Percentiles rank a stretch among this genome's conserved stretches.
phyloP scores from a whole-genome alignment of 371 early-diverging fungal species.

The Mortierella sp. region DNA sequence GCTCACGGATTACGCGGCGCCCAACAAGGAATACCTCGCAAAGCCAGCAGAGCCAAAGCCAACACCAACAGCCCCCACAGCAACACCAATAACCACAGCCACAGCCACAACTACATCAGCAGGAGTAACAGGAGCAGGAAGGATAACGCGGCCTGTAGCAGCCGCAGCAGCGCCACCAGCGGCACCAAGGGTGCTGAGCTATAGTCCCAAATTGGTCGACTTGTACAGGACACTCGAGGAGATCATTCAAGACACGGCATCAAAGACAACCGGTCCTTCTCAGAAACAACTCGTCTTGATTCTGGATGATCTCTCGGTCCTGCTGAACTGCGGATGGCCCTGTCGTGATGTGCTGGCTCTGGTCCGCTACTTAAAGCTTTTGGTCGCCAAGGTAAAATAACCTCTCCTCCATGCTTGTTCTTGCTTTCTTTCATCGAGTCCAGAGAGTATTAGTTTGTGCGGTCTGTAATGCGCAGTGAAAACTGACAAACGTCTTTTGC shows the following conservation, averaged over 20 bases:
- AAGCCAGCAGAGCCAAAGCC: constrained; percentile 56
- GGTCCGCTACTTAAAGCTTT: constrained; percentile 60
- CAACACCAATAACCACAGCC: constrained; percentile 31
- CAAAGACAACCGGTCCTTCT: constrained; percentile 6
- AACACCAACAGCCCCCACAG: constrained; percentile 41
- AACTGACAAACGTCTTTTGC: neutral
- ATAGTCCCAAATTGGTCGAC: constrained; percentile 46
- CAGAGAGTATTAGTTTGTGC: neutral
- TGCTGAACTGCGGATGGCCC: constrained; percentile 69
- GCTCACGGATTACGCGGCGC: constrained; percentile 58
- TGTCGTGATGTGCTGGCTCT: constrained; percentile 62
- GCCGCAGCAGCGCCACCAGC: constrained; percentile 34
- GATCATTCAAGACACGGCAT: constrained; percentile 27
- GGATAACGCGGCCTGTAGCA: constrained; percentile 13
- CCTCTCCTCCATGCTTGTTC: neutral
- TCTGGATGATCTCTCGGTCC: constrained; percentile 74
- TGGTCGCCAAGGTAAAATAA: constrained; percentile 57
- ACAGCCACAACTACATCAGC: no score
- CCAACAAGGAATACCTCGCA: constrained; percentile 57
- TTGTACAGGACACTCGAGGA: constrained; percentile 42
- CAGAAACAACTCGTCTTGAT: constrained; percentile 64
- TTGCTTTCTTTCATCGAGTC: neutral
- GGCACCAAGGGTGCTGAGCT: constrained; percentile 36
- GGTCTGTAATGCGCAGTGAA: neutral
- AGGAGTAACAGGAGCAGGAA: constrained; percentile 48